These are phyloP conservation scores for Escovopsis sp. DNA, from an alignment of 2,329 filamentous ascomycete genomes.

Conservation along the genomic window DNA sequence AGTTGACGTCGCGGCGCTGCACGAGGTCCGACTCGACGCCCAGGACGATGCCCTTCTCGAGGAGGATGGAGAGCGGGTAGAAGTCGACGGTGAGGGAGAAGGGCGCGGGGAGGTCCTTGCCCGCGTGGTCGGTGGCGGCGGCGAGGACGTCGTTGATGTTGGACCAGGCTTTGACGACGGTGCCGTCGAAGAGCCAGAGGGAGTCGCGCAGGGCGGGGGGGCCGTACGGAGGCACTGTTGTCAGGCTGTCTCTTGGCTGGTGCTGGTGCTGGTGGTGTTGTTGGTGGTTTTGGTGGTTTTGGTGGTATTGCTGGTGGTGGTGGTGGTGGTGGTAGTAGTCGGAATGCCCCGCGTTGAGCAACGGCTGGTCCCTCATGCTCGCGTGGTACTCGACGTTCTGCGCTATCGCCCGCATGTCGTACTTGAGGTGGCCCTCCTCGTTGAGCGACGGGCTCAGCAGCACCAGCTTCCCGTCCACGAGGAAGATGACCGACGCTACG, in stretches of 20 bases:
- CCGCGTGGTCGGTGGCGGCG: constrained; percentile 48
- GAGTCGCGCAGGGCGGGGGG: constrained; percentile 57
- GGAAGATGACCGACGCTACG: constrained; percentile 80
- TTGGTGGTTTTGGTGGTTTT: constrained; percentile 8
- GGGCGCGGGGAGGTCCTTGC: constrained; percentile 55
- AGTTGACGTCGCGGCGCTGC: constrained; percentile 82
- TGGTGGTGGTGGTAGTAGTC: constrained; percentile 11
- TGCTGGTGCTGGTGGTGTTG: too few species aligned
- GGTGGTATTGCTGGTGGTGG: constrained; percentile 13
- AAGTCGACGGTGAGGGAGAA: constrained; percentile 82
- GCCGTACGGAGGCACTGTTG: too few species aligned
- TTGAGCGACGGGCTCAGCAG: constrained; percentile 76
- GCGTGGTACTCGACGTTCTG: constrained; percentile 94
- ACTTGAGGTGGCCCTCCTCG: constrained; percentile 74
- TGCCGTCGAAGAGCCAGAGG: constrained; percentile 86
- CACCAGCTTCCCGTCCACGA: constrained; percentile 96
- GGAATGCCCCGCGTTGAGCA: constrained; percentile 17
- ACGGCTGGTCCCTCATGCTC: constrained; percentile 72
- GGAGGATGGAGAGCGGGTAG: constrained; percentile 74
- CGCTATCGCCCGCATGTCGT: constrained; percentile 93
- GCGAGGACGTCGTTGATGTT: constrained; percentile 73
- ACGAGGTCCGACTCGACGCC: constrained; percentile 86
- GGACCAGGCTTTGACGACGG: constrained; percentile 73
- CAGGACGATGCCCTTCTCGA: constrained; percentile 81
- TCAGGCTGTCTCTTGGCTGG: too few species aligned